These are phyloP conservation scores for Rickenella mellea DNA, from an alignment of 768 basidiomycete species.

Conservation along the genomic window DNA sequence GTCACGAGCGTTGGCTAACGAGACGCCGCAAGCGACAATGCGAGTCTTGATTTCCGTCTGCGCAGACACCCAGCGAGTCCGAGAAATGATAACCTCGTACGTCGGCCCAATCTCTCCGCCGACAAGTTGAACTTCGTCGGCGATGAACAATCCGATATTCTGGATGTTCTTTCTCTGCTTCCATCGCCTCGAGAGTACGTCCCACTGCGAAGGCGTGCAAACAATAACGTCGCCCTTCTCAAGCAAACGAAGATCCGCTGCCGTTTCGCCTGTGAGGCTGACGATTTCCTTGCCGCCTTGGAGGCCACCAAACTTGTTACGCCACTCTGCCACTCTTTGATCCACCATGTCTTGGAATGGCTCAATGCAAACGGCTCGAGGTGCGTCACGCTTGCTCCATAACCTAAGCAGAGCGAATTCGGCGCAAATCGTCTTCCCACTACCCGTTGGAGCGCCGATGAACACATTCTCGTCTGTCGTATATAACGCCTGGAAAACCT, in stretches of 20 bases:
- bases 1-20: slow-evolving; percentile 91
- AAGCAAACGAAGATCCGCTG: slow-evolving; percentile 79
- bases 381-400: slow-evolving; percentile 81
- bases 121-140: slow-evolving; percentile 90
- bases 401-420: slow-evolving; percentile 93
- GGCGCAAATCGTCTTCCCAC: slow-evolving; percentile 95
- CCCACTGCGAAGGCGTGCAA: slow-evolving; percentile 95
- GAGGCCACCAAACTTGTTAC: slow-evolving; percentile 65
- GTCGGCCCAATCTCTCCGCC: slow-evolving; percentile 94
- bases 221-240: slow-evolving; percentile 91
- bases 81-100: slow-evolving; percentile 91
- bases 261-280: slow-evolving; percentile 89
- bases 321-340: slow-evolving; percentile 82
- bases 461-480: slow-evolving; percentile 95
- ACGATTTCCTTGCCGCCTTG: slow-evolving; percentile 94
- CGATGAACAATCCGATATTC: slow-evolving; percentile 84
- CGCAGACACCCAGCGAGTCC: slow-evolving; percentile 93
- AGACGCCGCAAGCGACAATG: slow-evolving; percentile 91
- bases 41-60: slow-evolving; percentile 90
- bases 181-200: slow-evolving; percentile 89
- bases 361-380: slow-evolving; percentile 88
- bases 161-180: slow-evolving; percentile 95
- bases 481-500: slow-evolving; percentile 97
- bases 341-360: slow-evolving; percentile 99
- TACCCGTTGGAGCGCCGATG: slow-evolving; percentile 93